Evolutionary conservation across 75 land plant genomes (phyloP).

Genomic region (Adiantum capillusveneris): DNA sequence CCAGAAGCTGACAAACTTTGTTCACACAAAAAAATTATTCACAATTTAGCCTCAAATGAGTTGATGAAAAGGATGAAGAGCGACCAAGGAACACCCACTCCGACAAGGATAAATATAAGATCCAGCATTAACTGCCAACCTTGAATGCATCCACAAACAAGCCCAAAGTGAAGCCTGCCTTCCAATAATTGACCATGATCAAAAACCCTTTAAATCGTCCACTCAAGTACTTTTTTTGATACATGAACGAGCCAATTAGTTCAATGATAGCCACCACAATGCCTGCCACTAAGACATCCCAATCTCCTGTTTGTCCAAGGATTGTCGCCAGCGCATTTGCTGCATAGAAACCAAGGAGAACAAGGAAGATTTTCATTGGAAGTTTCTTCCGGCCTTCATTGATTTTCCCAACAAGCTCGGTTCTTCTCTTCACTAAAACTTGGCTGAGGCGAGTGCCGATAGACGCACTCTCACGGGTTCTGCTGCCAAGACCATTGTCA

Average conservation of each 20-base stretch:
- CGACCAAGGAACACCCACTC: no score
- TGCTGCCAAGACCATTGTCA: neutral
- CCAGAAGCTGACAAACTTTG: no score
- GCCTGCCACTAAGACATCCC: constrained; percentile 96
- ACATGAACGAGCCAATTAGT: constrained; percentile 90
- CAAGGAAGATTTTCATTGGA: constrained; percentile 84
- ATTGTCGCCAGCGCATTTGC: constrained; percentile 96
- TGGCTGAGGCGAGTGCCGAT: constrained; percentile 61
- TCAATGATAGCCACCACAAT: constrained; percentile 90
- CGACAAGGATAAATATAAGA: no score
- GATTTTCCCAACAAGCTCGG: constrained; percentile 52
- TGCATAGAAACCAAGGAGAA: constrained; percentile 84
- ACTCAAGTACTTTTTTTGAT: constrained; percentile 23
- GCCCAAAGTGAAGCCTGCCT: constrained; percentile 91
- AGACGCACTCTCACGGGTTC: neutral
- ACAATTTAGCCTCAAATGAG: no score
- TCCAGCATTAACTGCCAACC: constrained; percentile 73
- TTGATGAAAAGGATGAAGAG: no score
- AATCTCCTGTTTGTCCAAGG: constrained; percentile 93
- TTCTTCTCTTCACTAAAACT: constrained; percentile 48
- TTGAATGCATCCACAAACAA: constrained; percentile 98
- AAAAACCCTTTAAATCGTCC: constrained; percentile 44
- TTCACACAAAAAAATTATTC: no score
- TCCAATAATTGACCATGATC: constrained; percentile 87
- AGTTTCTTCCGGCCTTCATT: constrained; percentile 70